These are phyloP conservation scores for Erythrobasidium hasegawianum DNA, from an alignment of 1,284 basidiomycete genomes.

Conservation along the genomic window DNA sequence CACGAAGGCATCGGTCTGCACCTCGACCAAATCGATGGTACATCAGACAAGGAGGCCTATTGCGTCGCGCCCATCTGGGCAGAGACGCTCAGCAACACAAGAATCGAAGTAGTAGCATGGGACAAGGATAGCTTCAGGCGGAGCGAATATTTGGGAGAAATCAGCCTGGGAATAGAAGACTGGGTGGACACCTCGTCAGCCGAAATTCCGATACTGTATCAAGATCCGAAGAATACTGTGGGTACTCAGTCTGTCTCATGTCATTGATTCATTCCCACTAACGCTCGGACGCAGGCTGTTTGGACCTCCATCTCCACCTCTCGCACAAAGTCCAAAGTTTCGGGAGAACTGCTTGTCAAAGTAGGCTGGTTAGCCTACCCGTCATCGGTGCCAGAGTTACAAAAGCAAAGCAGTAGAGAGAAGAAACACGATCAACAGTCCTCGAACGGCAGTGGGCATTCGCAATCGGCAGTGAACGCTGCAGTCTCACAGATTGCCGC, in stretches of 20 bases:
- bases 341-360: conserved; percentile 37
- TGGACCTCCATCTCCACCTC: conserved; percentile 37
- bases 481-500: neutral
- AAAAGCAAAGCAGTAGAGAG: neutral
- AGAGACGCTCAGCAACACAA: conserved; percentile 28
- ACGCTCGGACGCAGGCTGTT: conserved; percentile 36
- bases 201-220: conserved; percentile 50
- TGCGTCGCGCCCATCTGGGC: conserved; percentile 74
- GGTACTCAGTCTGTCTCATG: conserved; percentile 35
- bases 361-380: conserved; percentile 17
- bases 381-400: neutral
- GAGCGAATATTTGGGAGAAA: conserved; percentile 88
- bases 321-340: conserved; percentile 34
- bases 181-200: conserved; percentile 59
- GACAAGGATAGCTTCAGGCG: conserved; percentile 65
- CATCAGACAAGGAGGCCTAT: conserved; percentile 63
- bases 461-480: neutral
- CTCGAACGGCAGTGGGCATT: neutral
- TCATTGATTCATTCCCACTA: too few species aligned
- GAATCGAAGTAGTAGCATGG: conserved; percentile 82
- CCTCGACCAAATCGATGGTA: conserved; percentile 42
- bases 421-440: neutral
- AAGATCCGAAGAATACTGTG: conserved; percentile 60
- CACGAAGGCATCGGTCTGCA: conserved; percentile 43
- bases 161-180: conserved; percentile 66